Base-by-base conservation (phyloP, 805 yeast species). In the Cyberlindnera amylophila region DNA sequence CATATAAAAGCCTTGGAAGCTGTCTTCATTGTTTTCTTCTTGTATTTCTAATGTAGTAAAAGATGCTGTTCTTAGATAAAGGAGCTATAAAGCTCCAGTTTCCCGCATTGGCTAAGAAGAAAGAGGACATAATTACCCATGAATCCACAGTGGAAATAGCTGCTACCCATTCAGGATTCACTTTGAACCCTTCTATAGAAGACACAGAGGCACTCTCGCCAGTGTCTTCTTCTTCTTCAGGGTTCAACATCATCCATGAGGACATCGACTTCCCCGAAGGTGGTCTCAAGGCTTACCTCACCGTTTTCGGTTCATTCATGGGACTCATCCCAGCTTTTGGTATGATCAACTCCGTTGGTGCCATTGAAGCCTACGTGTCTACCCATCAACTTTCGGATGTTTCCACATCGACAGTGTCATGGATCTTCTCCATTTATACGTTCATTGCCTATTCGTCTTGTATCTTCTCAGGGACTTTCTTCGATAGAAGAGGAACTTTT, bases 301-400 rank as follows among this genome's bases (percentile, higher is more conserved):
- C 77, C 2, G 75, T 77, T 2, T 53, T 75, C 26, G 86, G 86
- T 3, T 67, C 76, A 2, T 77, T 77, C 48, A 58, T 74, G 42
- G 85, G 85, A 0, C 64, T 74, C 12, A 61, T 72, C 6, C 74
- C 76, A 3, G 69, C 70, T 19, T 70, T 77, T 41, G 86, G 87
- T 0, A 58, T 77, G 39, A 62, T 77, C 54, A 80, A 79, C 51
- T 62, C 81, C 0, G 68, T 75, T 30, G 86, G 86, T 43, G 82
- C 81, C 2, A 69, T 81, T 28, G 80, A 81, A 57, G 71, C 82
- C 0, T 77, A 79, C 47, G 70, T 81, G 5, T 66, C 75, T 2
- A 59, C 62, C 3, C 72, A 80, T 57, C 85, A 80, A 53, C 61
- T 80, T 47, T 63, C 63, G 2, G 50, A 66, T 38, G 62, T 65